Evolutionary conservation across 805 yeast species (phyloP), one percentile per base, ranked within the genome.

Genomic region (Clavispora fructus): DNA sequence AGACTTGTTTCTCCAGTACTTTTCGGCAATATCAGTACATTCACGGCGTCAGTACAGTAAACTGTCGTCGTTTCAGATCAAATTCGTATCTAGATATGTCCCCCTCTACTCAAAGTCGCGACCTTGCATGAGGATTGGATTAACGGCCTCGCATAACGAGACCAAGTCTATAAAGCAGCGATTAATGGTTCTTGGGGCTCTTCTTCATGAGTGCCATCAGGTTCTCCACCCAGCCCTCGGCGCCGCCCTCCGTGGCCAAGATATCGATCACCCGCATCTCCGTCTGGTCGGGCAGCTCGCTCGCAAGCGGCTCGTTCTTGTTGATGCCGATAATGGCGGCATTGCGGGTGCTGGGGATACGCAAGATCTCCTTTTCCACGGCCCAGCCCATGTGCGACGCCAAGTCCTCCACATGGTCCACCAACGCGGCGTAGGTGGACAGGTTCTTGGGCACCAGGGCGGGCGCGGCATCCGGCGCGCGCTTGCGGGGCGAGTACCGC

Each of bases 281-380:
- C 10, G 63, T 54, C 3, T 62, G 63, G 40, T 70, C 75, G 9
- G 40, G 39, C 8, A 58, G 47, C 47, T 69, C 71, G 16, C 51
- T 49, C n/a, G 43, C 48, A 42, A 50, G 56, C 7, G 51, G 46
- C 13, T 57, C 52, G 33, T 59, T 61, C 43, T 58, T 65, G 32
- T 71, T 65, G 43, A 78, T 73, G 0, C 95, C 96, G 41, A 92
- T 82, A 13, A 92, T 69, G 0, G 97, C 97, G 1, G 95, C 89
- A 59, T 92, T 92, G 62, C 97, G 72, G 0, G 98, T 92, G 47
- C 96, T 87, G 29, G 98, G 98, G 23, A 92, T 92, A 47, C 98
- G 75, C 40, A 92, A 67, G 85, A 86, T 85, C 62, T 92, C 98
- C 55, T 83, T 79, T 57, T 88, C 85, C 1, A 83, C 85, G 12